A percentile compares a stretch with the other conserved stretches of the same genome.
These are phyloP conservation scores for Posidonia australis DNA, from an alignment of 106 monocot genomes.

Conservation along the genomic window DNA sequence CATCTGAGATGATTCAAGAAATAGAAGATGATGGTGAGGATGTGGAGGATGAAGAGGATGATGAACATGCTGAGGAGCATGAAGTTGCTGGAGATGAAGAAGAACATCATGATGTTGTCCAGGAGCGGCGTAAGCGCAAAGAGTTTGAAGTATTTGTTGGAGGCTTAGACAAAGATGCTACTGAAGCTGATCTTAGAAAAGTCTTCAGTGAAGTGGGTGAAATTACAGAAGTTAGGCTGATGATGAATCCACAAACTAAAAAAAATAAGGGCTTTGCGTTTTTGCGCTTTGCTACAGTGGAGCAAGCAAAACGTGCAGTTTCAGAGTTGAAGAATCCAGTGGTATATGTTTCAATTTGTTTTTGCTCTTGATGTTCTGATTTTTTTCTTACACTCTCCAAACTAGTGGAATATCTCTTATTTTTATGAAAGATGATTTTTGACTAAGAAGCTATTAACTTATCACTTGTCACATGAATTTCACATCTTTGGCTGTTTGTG, in stretches of 20 bases:
- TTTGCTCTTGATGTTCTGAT: no score
- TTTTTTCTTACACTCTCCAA: no score
- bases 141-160: conserved; percentile 99
- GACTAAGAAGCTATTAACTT: neutral
- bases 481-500: neutral
- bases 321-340: conserved; percentile 66
- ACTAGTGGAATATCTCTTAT: no score
- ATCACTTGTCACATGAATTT: neutral
- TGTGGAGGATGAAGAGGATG: conserved; percentile 47
- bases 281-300: conserved; percentile 79
- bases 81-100: conserved; percentile 45
- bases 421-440: no score
- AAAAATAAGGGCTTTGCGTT: conserved; percentile 98
- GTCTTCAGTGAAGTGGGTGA: conserved; percentile 76
- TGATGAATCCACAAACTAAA: conserved; percentile 74
- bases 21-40: conserved; percentile 47
- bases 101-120: conserved; percentile 61
- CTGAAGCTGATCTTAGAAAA: conserved; percentile 70
- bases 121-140: conserved; percentile 70
- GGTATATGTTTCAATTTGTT: conserved; percentile 29
- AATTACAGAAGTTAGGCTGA: conserved; percentile 58
- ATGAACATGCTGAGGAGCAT: conserved; percentile 38
- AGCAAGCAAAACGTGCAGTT: conserved; percentile 81
- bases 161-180: conserved; percentile 80
- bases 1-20: conserved; percentile 24